Percentiles rank a stretch among this genome's conserved stretches.
Evolutionary conservation across 768 basidiomycete genomes (phyloP).

Genomic region (Agaricus subrufescens): DNA sequence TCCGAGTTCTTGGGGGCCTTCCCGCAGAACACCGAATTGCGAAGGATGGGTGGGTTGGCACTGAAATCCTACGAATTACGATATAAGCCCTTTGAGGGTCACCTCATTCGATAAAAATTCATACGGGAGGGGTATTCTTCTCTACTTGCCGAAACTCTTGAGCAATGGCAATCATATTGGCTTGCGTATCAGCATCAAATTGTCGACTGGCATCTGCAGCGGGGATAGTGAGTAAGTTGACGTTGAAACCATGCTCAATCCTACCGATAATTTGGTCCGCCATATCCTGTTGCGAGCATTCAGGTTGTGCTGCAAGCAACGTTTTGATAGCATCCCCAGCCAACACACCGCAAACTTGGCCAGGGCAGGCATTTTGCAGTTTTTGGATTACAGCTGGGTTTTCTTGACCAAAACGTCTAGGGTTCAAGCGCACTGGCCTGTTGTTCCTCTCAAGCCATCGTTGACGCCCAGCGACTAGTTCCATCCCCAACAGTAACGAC

Average conservation of each 20-base stretch:
- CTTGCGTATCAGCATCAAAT: slow-evolving; percentile 45
- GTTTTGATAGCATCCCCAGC: slow-evolving; percentile 46
- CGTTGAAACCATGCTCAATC: neutral
- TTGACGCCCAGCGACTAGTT: slow-evolving; percentile 34
- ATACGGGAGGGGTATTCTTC: slow-evolving; percentile 57
- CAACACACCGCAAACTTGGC: slow-evolving; percentile 43
- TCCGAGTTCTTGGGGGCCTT: slow-evolving; percentile 45
- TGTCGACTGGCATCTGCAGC: slow-evolving; percentile 44
- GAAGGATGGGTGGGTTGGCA: slow-evolving; percentile 41
- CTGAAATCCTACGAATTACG: slow-evolving; percentile 40
- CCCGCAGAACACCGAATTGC: slow-evolving; percentile 58
- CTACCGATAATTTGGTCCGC: slow-evolving; percentile 54
- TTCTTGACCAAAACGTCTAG: slow-evolving; percentile 51
- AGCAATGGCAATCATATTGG: slow-evolving; percentile 49
- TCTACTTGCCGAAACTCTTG: slow-evolving; percentile 49
- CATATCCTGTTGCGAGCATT: slow-evolving; percentile 55
- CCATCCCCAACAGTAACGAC: slow-evolving; percentile 22
- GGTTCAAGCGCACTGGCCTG: slow-evolving; percentile 40
- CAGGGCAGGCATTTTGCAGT: slow-evolving; percentile 41
- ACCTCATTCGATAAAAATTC: slow-evolving; percentile 8
- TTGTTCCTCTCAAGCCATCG: slow-evolving; percentile 45
- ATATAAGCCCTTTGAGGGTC: neutral
- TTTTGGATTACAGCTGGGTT: slow-evolving; percentile 42
- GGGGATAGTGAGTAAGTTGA: neutral
- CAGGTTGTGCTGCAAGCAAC: slow-evolving; percentile 45